Conservation (phyloP, 805 yeast species). For the Scheffersomyces amazonensis region DNA sequence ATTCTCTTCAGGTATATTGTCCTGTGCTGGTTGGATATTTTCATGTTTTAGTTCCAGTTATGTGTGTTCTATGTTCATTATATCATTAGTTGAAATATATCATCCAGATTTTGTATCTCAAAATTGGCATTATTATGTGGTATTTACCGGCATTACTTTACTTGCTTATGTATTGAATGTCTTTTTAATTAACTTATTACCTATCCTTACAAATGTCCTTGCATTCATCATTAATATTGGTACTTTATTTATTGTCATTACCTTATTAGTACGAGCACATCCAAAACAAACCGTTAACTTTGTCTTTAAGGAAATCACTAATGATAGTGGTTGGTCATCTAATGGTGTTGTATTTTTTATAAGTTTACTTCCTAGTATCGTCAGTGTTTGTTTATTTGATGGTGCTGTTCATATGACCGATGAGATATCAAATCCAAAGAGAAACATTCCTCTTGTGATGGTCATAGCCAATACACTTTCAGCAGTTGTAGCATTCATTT, state of each 20-base stretch:
- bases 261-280: conserved; percentile 15
- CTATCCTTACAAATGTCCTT: conserved; percentile 12
- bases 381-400: conserved; percentile 29
- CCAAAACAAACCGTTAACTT: conserved; percentile 15
- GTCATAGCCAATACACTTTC: conserved; percentile 22
- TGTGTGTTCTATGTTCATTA: conserved; percentile 13
- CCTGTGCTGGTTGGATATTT: conserved; percentile 23
- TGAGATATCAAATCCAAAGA: conserved; percentile 26
- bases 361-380: conserved; percentile 23
- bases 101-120: conserved; percentile 14
- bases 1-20: conserved; percentile 25
- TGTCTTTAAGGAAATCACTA: conserved; percentile 19
- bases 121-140: conserved; percentile 15
- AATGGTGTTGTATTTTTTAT: conserved; percentile 22
- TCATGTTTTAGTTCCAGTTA: conserved; percentile 16
- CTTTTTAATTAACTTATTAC: conserved; percentile 12
- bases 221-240: conserved; percentile 19
- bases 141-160: conserved; percentile 10
- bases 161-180: conserved; percentile 10
- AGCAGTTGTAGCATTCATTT: conserved; percentile 25
- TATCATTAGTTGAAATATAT: conserved; percentile 13
- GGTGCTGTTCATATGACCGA: conserved; percentile 33
- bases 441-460: conserved; percentile 31
- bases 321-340: conserved; percentile 25
- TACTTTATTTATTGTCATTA: conserved; percentile 17